Evolutionary conservation across 2,329 filamentous ascomycete genomes (phyloP).

Genomic region (Parasarocladium wereldwijsianum): DNA sequence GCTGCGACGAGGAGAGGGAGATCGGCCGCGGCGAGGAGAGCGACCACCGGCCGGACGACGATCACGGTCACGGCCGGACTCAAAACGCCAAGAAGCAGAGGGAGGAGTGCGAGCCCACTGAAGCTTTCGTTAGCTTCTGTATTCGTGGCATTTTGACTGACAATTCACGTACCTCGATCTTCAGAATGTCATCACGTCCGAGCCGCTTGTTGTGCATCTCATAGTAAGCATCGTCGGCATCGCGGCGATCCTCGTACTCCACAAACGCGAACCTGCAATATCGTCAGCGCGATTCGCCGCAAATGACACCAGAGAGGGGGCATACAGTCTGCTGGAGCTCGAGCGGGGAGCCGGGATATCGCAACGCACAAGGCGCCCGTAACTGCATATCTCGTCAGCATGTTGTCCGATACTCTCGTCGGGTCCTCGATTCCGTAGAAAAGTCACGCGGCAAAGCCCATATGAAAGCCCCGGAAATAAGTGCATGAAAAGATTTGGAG

Average conservation of each 20-base stretch:
- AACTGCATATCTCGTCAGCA: constrained; percentile 39
- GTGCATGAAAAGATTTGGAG: no score
- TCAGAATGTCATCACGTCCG: constrained; percentile 84
- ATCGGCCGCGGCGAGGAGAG: constrained; percentile 51
- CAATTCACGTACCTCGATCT: constrained; percentile 67
- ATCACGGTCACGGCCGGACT: constrained; percentile 70
- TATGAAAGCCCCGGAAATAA: no score
- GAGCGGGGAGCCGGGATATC: constrained; percentile 95
- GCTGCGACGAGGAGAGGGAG: constrained; percentile 66
- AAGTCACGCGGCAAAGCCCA: no score
- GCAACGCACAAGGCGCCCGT: constrained; percentile 93
- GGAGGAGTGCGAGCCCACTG: constrained; percentile 98
- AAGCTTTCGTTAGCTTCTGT: constrained; percentile 5
- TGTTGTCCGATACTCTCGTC: no score
- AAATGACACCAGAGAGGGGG: constrained; percentile 13
- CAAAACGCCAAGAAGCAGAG: constrained; percentile 96
- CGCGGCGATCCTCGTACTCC: constrained; percentile 95
- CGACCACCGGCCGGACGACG: constrained; percentile 32
- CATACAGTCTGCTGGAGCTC: constrained; percentile 88
- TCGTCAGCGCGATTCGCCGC: neutral
- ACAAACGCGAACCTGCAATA: constrained; percentile 80
- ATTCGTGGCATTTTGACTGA: no score
- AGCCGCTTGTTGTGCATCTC: constrained; percentile 99
- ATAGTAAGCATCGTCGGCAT: constrained; percentile 97
- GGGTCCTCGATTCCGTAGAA: no score